Evolutionary conservation across 768 basidiomycete genomes (phyloP).

Genomic region (Auricularia sp.): DNA sequence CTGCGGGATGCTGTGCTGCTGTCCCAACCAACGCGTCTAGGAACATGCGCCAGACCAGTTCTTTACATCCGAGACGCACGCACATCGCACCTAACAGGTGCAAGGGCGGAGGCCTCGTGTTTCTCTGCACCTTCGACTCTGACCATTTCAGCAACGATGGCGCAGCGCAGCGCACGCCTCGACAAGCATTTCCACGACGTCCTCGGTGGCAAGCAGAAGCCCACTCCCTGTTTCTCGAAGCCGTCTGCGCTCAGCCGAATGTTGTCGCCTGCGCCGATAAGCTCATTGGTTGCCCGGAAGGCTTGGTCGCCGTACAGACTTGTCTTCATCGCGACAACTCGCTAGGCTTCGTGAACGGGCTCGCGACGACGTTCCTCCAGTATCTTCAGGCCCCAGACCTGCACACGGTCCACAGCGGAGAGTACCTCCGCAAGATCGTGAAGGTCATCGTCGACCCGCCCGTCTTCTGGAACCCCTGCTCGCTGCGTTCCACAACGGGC

Average conservation of each 20-base stretch:
- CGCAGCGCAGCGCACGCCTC: not conserved
- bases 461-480: constrained; percentile 35
- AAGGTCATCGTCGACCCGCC: constrained; percentile 37
- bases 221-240: constrained; percentile 34
- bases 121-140: not conserved
- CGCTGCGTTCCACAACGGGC: constrained; percentile 11
- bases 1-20: too few relatives aligned
- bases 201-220: constrained; percentile 1
- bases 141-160: not conserved
- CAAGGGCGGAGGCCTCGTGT: not conserved
- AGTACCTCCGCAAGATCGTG: constrained; percentile 31
- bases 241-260: constrained; percentile 32
- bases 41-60: too few relatives aligned
- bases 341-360: constrained; percentile 33
- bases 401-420: constrained; percentile 31
- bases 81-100: not conserved
- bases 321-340: constrained; percentile 34
- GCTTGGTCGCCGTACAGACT: constrained; percentile 29
- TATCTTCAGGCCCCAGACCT: constrained; percentile 32
- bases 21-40: too few relatives aligned
- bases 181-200: constrained; percentile 4
- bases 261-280: constrained; percentile 27
- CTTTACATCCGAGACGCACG: too few relatives aligned
- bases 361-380: constrained; percentile 25
- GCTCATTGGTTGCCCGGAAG: constrained; percentile 27